phyloP scores from a whole-genome alignment of 2,329 filamentous ascomycete species.

The Venturiaceae sp. region DNA sequence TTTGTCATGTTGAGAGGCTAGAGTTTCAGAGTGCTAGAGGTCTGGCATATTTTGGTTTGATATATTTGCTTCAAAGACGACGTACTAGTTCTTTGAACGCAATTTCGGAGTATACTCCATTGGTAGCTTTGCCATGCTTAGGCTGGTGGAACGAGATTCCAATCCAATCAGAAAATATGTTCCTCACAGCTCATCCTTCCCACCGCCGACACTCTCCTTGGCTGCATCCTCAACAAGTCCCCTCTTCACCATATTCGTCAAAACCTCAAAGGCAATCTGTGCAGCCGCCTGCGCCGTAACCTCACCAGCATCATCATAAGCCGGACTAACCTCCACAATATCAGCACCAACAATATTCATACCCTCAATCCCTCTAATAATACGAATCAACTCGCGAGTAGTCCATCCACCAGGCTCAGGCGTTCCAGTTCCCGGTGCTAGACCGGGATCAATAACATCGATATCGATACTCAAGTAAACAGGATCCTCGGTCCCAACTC shows the following conservation, averaged over 20 bases:
- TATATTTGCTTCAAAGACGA: too few relatives aligned
- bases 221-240: constrained; percentile 32
- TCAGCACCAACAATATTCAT: constrained; percentile 84
- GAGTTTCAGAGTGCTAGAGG: too few relatives aligned
- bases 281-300: constrained; percentile 74
- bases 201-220: neutral
- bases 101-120: too few relatives aligned
- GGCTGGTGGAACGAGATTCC: too few relatives aligned
- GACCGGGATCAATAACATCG: constrained; percentile 67
- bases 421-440: constrained; percentile 72
- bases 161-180: too few relatives aligned
- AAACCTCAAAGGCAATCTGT: constrained; percentile 77
- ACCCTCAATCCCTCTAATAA: constrained; percentile 70
- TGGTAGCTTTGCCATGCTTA: too few relatives aligned
- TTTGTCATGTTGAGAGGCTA: too few relatives aligned
- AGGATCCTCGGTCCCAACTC: constrained; percentile 63
- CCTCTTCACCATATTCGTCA: constrained; percentile 64
- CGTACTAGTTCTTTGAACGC: too few relatives aligned
- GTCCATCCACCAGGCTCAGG: constrained; percentile 90
- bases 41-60: too few relatives aligned
- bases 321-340: constrained; percentile 79
- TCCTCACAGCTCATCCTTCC: constrained; percentile 17
- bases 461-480: constrained; percentile 79
- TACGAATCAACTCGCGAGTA: constrained; percentile 74
- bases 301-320: constrained; percentile 73